Percentiles rank a stretch among this genome's conserved stretches.
Conservation (phyloP, 495 filamentous ascomycete genomes). For the Bacidia rubella region DNA sequence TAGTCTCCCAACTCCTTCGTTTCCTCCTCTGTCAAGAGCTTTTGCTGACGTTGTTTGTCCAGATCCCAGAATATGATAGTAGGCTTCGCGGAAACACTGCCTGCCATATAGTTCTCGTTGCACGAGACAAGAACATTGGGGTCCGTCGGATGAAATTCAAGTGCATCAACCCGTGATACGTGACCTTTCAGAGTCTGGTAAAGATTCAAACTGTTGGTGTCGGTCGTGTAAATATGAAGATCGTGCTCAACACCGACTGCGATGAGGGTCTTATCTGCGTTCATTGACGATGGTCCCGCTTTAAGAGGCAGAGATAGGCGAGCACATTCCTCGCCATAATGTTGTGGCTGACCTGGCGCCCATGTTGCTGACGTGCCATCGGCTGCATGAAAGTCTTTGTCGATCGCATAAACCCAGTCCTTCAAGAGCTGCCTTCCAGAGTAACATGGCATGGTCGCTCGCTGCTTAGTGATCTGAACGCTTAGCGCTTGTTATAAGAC, state of each 20-base stretch:
- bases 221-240: no score
- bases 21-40: not conserved
- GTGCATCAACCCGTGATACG: constrained; percentile 1
- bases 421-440: not conserved
- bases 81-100: not conserved
- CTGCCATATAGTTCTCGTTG: not conserved
- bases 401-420: constrained; percentile 2
- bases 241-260: no score
- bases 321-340: not conserved
- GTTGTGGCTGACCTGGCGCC: not conserved
- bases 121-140: not conserved
- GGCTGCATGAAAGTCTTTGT: not conserved
- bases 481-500: no score
- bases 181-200: not conserved
- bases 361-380: not conserved
- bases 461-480: no score
- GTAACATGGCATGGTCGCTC: not conserved
- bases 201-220: no score
- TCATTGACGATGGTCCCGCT: not conserved
- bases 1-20: not conserved
- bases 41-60: not conserved
- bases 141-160: not conserved
- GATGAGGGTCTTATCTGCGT: constrained; percentile 1
- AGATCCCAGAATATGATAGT: constrained; percentile 6
- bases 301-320: not conserved